Percentiles rank a stretch among this genome's conserved stretches.
Conservation (phyloP, 2,329 filamentous ascomycete species). For the Elsinoe fawcettii region DNA sequence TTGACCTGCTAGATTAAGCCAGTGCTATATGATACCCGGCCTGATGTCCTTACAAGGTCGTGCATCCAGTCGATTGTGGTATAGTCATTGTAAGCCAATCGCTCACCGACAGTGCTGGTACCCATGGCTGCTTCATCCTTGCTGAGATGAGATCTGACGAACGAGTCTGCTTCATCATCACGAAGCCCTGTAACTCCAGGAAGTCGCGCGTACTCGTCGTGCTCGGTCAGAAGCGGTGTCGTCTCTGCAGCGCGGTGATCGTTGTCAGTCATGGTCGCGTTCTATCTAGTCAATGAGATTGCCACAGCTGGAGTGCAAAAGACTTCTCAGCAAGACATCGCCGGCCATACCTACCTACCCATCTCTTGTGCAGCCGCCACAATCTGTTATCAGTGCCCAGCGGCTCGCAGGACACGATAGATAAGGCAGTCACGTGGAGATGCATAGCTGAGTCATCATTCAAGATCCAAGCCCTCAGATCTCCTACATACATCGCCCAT, state of each 20-base stretch:
- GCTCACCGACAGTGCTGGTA: slow-evolving; percentile 44
- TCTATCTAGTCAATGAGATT: neutral
- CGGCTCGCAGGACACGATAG: neutral
- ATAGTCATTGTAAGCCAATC: slow-evolving; percentile 54
- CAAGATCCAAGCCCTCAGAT: neutral
- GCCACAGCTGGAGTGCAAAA: neutral
- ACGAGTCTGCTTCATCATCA: slow-evolving; percentile 37
- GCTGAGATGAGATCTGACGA: slow-evolving; percentile 36
- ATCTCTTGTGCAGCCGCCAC: neutral
- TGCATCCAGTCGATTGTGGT: slow-evolving; percentile 57
- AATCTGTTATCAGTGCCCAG: slow-evolving; percentile 13
- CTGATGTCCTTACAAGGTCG: slow-evolving; percentile 38
- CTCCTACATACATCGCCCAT: neutral
- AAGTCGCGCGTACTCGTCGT: neutral
- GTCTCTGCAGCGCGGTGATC: neutral
- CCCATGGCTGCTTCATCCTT: slow-evolving; percentile 44
- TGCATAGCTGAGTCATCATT: slow-evolving; percentile 6
- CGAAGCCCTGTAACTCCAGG: neutral
- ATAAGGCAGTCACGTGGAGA: neutral
- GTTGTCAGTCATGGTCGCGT: neutral
- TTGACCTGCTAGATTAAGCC: slow-evolving; percentile 39
- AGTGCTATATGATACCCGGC: neutral
- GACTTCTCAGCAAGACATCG: neutral
- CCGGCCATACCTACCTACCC: neutral
- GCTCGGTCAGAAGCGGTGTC: neutral